phyloP scores from a whole-genome alignment of 306 rosid species.

The Acacia crassicarpa region DNA sequence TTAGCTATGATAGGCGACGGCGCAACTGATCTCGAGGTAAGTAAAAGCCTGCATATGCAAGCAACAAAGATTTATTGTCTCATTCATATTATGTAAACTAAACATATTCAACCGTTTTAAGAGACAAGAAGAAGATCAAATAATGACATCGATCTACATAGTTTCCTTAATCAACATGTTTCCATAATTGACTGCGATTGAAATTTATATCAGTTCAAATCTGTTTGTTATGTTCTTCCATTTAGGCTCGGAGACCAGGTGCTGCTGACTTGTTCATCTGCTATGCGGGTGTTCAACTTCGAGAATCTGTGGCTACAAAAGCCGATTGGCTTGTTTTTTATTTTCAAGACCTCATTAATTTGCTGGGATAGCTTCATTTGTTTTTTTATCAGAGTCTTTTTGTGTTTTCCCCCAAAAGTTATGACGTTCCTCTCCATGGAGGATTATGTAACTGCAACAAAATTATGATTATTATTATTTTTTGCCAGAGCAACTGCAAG shows the following conservation, averaged over 20 bases:
- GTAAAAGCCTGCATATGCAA: constrained; percentile 20
- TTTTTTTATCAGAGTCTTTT: not conserved
- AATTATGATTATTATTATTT: too few species aligned
- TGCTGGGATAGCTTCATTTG: not conserved
- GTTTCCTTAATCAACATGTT: not conserved
- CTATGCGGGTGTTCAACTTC: constrained; percentile 85
- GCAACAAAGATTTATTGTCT: not conserved
- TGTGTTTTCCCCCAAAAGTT: not conserved
- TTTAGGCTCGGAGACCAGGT: constrained; percentile 80
- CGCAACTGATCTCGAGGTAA: constrained; percentile 94
- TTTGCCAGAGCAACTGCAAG: not conserved
- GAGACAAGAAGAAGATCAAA: not conserved
- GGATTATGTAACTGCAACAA: not conserved
- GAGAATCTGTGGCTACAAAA: constrained; percentile 78
- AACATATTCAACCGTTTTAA: constrained; percentile 3
- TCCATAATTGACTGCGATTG: not conserved
- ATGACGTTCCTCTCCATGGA: not conserved
- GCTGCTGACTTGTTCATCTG: constrained; percentile 91
- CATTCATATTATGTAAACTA: not conserved
- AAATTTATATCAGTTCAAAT: constrained; percentile 2
- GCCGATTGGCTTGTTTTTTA: constrained; percentile 86
- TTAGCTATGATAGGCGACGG: constrained; percentile 94
- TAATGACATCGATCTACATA: not conserved
- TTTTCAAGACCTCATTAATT: constrained; percentile 59
- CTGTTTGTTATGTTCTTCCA: not conserved